Conservation (phyloP, 2,329 filamentous ascomycete species). For the Colletotrichum lindemuthianum region DNA sequence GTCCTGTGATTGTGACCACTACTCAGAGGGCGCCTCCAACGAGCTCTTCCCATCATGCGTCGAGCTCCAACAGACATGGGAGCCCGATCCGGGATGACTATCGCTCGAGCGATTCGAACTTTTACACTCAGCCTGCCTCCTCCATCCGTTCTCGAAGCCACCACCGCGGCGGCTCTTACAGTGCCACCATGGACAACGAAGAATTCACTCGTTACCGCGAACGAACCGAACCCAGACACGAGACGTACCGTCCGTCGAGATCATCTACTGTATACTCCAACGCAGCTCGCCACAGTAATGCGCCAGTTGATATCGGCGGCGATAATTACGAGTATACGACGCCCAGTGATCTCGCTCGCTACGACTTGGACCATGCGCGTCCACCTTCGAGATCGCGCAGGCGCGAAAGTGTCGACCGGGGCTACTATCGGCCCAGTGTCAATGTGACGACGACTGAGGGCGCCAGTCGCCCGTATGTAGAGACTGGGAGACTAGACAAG, state of each 20-base stretch:
- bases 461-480: constrained; percentile 42
- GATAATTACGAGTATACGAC: constrained; percentile 73
- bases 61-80: constrained; percentile 42
- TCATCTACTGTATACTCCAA: constrained; percentile 57
- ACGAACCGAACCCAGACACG: constrained; percentile 55
- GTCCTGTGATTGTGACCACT: constrained; percentile 68
- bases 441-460: constrained; percentile 42
- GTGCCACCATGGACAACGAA: constrained; percentile 60
- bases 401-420: constrained; percentile 65
- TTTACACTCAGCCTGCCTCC: constrained; percentile 68
- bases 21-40: constrained; percentile 55
- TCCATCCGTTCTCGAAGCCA: constrained; percentile 63
- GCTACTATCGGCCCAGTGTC: constrained; percentile 66
- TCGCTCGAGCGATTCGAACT: constrained; percentile 62
- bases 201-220: constrained; percentile 62
- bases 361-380: constrained; percentile 66
- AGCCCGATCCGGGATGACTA: constrained; percentile 65
- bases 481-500: constrained; percentile 49
- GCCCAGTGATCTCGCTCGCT: constrained; percentile 68
- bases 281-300: constrained; percentile 54
- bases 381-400: constrained; percentile 52
- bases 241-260: constrained; percentile 59
- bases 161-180: constrained; percentile 54
- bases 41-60: constrained; percentile 46
- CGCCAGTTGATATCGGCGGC: constrained; percentile 63